Evolutionary conservation across 2,329 filamentous ascomycete species (phyloP).

Genomic region (Capronia coronata): DNA sequence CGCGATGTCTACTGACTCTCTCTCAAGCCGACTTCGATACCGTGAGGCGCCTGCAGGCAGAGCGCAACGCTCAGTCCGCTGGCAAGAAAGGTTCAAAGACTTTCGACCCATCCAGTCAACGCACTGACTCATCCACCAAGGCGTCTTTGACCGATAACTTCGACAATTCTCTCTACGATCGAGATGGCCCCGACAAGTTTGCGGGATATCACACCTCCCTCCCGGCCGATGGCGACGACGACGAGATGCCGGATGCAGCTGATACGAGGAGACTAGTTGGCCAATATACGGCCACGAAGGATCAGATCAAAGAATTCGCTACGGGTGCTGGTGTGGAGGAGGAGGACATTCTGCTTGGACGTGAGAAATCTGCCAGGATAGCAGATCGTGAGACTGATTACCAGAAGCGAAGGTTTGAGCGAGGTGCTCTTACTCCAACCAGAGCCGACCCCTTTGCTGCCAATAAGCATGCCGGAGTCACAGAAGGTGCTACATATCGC

Average conservation of each 20-base stretch:
- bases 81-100: slow-evolving; percentile 74
- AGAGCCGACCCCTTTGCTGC: slow-evolving; percentile 79
- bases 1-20: slow-evolving; percentile 60
- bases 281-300: slow-evolving; percentile 88
- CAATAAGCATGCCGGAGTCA: slow-evolving; percentile 60
- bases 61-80: slow-evolving; percentile 76
- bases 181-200: slow-evolving; percentile 65
- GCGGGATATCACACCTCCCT: slow-evolving; percentile 88
- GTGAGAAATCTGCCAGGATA: slow-evolving; percentile 86
- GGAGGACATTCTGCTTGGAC: slow-evolving; percentile 77
- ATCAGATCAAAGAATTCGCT: slow-evolving; percentile 91
- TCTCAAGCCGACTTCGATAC: slow-evolving; percentile 91
- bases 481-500: slow-evolving; percentile 67
- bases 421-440: slow-evolving; percentile 70
- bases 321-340: slow-evolving; percentile 80
- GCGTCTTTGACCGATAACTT: slow-evolving; percentile 80
- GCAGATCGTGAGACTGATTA: slow-evolving; percentile 93
- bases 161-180: slow-evolving; percentile 82
- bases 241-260: slow-evolving; percentile 68
- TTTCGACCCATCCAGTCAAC: slow-evolving; percentile 72
- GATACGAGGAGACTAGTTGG: slow-evolving; percentile 70
- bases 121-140: slow-evolving; percentile 77
- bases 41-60: slow-evolving; percentile 80
- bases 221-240: slow-evolving; percentile 69
- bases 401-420: slow-evolving; percentile 89